A percentile compares a stretch with the other conserved stretches of the same genome.
phyloP scores from a whole-genome alignment of 257 asterid genomes.

The Gentiana straminea region DNA sequence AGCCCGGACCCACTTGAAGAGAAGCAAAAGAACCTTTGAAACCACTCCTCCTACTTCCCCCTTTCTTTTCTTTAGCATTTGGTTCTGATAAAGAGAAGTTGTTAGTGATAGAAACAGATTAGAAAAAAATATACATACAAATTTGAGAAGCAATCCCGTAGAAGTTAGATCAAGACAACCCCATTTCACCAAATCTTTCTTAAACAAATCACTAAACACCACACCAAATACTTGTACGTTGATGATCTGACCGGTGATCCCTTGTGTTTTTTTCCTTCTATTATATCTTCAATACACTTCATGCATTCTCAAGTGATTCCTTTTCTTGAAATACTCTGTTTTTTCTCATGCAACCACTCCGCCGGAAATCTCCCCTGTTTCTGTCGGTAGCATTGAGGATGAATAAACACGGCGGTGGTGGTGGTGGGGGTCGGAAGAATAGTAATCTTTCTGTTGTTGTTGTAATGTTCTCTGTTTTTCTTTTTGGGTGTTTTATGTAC shows the following conservation, averaged over 20 bases:
- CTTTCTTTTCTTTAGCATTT: not conserved
- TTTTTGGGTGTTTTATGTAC: no score
- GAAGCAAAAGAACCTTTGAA: constrained; percentile 8
- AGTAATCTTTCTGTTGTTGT: constrained; percentile 39
- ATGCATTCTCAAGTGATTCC: not conserved
- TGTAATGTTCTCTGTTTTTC: constrained; percentile 30
- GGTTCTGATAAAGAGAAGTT: constrained; percentile 4
- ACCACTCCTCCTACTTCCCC: constrained; percentile 10
- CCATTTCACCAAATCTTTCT: constrained; percentile 50
- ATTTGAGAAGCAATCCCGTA: constrained; percentile 33
- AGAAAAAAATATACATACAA: not conserved
- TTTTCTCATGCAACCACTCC: constrained; percentile 47
- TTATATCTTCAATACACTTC: constrained; percentile 11
- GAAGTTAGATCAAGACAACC: constrained; percentile 24
- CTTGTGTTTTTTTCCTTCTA: constrained; percentile 5
- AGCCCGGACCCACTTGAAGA: not conserved
- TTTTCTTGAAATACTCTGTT: not conserved
- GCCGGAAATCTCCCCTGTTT: constrained; percentile 43
- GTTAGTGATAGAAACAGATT: constrained; percentile 5
- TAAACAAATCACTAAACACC: constrained; percentile 8
- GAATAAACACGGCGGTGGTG: constrained; percentile 29
- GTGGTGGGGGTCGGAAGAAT: constrained; percentile 24
- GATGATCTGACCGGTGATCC: not conserved
- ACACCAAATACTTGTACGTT: not conserved
- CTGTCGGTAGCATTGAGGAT: constrained; percentile 26